Evolutionary conservation across 306 rosid species (phyloP).

Genomic region (Acacia acuminata): DNA sequence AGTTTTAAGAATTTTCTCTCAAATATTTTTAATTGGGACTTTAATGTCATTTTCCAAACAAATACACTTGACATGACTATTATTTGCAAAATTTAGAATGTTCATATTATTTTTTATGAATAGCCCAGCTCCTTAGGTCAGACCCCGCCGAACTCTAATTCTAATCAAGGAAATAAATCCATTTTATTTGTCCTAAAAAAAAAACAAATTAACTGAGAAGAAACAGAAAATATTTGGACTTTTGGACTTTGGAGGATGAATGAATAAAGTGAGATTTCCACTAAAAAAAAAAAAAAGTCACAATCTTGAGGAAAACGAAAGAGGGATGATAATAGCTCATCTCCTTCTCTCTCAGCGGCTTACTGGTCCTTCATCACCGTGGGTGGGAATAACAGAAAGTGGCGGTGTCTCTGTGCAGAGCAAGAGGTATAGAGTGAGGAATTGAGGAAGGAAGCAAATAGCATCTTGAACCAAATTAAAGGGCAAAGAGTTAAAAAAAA

Average conservation of each 20-base stretch:
- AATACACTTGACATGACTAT: no score
- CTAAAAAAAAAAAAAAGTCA: not conserved
- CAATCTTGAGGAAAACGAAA: slow-evolving; percentile 13
- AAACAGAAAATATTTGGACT: not conserved
- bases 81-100: no score
- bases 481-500: slow-evolving; percentile 22
- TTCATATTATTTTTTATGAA: no score
- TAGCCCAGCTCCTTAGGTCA: no score
- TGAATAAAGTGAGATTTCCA: not conserved
- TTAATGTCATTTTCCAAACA: no score
- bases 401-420: not conserved
- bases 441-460: not conserved
- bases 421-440: not conserved
- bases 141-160: no score
- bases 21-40: no score
- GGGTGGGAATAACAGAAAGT: not conserved
- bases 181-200: not conserved
- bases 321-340: not conserved
- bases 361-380: not conserved
- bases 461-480: slow-evolving; percentile 2
- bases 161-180: not conserved
- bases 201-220: not conserved
- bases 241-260: not conserved
- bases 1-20: no score
- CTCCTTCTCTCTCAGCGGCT: not conserved